A percentile compares a stretch with the other conserved stretches of the same genome.
Conservation (phyloP, 2,329 filamentous ascomycete genomes). For the Tolypocladium pustulatum region DNA sequence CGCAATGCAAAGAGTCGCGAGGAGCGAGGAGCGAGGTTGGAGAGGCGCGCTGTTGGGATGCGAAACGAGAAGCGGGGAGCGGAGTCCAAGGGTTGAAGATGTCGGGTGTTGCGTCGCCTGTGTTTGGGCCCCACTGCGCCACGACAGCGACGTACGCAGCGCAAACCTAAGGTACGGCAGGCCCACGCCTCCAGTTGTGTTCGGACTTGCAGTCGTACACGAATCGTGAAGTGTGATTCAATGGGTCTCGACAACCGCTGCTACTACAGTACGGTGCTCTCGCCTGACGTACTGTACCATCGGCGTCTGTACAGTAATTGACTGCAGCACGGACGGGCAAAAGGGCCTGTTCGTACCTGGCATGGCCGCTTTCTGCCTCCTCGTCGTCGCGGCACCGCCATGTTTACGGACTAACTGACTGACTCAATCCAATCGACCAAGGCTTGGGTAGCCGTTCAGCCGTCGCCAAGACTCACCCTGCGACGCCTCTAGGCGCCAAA, state of each 20-base stretch:
- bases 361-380: too few relatives aligned
- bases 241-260: not conserved
- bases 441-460: not conserved
- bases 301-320: too few relatives aligned
- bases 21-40: not conserved
- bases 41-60: not conserved
- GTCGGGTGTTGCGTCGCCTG: not conserved
- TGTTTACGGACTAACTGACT: not conserved
- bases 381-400: not conserved
- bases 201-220: not conserved
- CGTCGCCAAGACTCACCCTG: not conserved
- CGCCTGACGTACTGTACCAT: too few relatives aligned
- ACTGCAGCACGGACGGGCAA: too few relatives aligned
- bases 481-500: not conserved
- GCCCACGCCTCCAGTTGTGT: too few relatives aligned
- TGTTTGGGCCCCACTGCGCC: not conserved
- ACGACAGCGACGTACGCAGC: not conserved
- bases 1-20: not conserved
- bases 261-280: not conserved
- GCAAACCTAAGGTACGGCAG: too few relatives aligned
- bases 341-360: too few relatives aligned
- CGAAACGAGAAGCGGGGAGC: not conserved
- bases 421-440: not conserved
- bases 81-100: not conserved
- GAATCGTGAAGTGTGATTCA: not conserved